Conservation (phyloP, 2,329 filamentous ascomycete genomes). For the Calonectria crousiana region DNA sequence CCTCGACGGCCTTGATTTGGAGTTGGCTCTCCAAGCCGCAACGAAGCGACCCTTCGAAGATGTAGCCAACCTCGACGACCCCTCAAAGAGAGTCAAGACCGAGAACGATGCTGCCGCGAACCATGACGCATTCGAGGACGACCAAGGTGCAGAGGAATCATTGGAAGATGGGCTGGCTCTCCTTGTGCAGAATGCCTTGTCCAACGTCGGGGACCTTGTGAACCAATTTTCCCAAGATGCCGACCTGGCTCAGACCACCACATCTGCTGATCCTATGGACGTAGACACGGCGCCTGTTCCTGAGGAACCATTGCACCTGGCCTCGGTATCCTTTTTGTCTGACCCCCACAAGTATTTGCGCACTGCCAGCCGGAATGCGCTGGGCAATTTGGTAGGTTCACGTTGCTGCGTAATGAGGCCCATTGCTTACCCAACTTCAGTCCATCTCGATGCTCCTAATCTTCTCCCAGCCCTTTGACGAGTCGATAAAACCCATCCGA, state of each 20-base stretch:
- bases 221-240: slow-evolving; percentile 46
- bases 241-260: slow-evolving; percentile 39
- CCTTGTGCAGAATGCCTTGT: slow-evolving; percentile 56
- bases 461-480: slow-evolving; percentile 53
- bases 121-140: slow-evolving; percentile 36
- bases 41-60: slow-evolving; percentile 55
- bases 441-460: slow-evolving; percentile 54
- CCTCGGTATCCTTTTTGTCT: slow-evolving; percentile 48
- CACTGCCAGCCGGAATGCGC: slow-evolving; percentile 52
- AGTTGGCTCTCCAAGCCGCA: slow-evolving; percentile 50
- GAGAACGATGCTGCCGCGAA: slow-evolving; percentile 38
- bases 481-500: slow-evolving; percentile 49
- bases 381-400: slow-evolving; percentile 56
- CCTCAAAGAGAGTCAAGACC: slow-evolving; percentile 51
- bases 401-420: slow-evolving; percentile 20
- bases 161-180: slow-evolving; percentile 53
- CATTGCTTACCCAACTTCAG: slow-evolving; percentile 42
- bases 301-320: slow-evolving; percentile 42
- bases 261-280: slow-evolving; percentile 49
- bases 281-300: slow-evolving; percentile 46
- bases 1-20: slow-evolving; percentile 51
- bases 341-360: slow-evolving; percentile 55
- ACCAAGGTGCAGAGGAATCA: slow-evolving; percentile 42
- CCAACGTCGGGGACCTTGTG: slow-evolving; percentile 54
- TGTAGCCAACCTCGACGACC: slow-evolving; percentile 41